Evolutionary conservation across 768 basidiomycete species (phyloP).

Genomic region (Boletus subcaerulescens): DNA sequence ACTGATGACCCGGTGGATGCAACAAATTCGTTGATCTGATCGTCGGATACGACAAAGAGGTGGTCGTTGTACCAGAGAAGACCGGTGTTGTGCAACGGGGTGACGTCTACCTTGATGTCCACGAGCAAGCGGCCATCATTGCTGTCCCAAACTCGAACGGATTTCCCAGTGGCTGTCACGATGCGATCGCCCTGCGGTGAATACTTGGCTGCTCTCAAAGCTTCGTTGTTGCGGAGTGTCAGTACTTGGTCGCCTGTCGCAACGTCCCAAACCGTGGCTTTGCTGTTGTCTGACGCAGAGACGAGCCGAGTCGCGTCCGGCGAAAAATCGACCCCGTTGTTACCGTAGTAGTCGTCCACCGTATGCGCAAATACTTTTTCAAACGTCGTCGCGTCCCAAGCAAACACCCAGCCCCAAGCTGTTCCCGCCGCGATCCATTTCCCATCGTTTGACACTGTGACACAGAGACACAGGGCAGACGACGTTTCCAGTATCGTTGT

Average conservation of each 20-base stretch:
- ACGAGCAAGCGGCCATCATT: neutral
- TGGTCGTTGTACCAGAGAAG: neutral
- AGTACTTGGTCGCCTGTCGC: neutral
- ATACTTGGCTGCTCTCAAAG: neutral
- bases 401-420: neutral
- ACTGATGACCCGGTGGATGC: neutral
- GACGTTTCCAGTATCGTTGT: too few relatives aligned
- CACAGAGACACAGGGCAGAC: neutral
- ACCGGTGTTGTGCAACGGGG: neutral
- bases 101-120: neutral
- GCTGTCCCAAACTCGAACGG: neutral
- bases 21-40: neutral
- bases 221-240: neutral
- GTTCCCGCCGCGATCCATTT: constrained; percentile 2
- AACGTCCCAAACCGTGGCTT: neutral
- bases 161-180: neutral
- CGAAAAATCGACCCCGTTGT: constrained; percentile 2
- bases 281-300: accelerated
- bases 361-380: neutral
- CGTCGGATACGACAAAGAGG: neutral
- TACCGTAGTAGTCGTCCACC: too few relatives aligned
- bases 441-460: neutral
- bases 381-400: neutral
- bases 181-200: neutral
- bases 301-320: constrained; percentile 1